Percentiles rank a stretch among this genome's conserved stretches.
phyloP scores from a whole-genome alignment of 2,329 filamentous ascomycete species.

The Trichoderma simmonsii region DNA sequence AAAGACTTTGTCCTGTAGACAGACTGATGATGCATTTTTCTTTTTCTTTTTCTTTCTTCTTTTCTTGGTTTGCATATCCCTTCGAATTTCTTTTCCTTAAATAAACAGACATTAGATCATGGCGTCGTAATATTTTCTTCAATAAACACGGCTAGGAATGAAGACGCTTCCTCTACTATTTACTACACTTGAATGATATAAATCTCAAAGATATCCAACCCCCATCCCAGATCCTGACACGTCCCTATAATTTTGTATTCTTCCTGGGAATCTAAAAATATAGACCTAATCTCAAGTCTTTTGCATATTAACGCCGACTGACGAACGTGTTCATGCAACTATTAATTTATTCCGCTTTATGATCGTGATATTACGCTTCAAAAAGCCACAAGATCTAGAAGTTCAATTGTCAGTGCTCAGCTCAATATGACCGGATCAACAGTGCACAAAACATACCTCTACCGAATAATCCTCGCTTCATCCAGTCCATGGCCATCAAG shows the following conservation, averaged over 20 bases:
- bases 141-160: background rate
- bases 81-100: background rate
- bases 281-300: background rate
- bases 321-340: background rate
- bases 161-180: background rate
- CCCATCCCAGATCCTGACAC: background rate
- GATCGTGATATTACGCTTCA: background rate
- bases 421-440: background rate
- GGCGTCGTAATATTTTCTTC: background rate
- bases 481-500: conserved; percentile 96
- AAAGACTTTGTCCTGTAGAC: conserved; percentile 70
- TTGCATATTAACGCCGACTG: background rate
- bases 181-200: background rate
- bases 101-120: background rate
- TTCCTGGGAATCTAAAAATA: background rate
- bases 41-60: background rate
- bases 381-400: conserved; percentile 15
- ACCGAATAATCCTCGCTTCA: conserved; percentile 92
- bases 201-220: background rate
- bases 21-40: background rate
- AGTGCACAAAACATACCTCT: conserved; percentile 63
- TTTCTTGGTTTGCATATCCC: background rate
- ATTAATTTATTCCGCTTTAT: background rate
- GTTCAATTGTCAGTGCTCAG: background rate
- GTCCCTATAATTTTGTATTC: background rate